Base-by-base conservation (phyloP, 768 basidiomycete genomes). In the Melanogaster broomeanus region DNA sequence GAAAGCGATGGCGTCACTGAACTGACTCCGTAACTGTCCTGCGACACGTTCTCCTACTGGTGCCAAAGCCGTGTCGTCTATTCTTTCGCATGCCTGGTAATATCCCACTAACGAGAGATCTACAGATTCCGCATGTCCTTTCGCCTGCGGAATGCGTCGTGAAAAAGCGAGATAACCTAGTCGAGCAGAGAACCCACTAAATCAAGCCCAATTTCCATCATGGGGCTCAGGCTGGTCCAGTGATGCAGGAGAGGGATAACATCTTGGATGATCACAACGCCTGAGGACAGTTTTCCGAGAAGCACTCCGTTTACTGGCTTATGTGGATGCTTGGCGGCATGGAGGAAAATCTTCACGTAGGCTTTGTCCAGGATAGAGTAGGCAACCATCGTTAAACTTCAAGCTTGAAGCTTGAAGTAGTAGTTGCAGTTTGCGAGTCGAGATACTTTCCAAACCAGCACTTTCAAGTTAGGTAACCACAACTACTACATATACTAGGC, bases 141-240 rank as follows among this genome's bases (percentile, higher is more conserved):
- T 72, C 34, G 83, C 85, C 88, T 90, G 64, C 38, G 27, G 30
- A 42, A 24, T 27, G 12, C 49, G 38, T 41, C 52, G 27, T 21
- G 8, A 51, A 31, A 50, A 33, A 38, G 38, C n/a, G 18, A 42
- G 45, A 42, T 16, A n/a, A 12, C 22, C 28, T 18, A 41, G 45
- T 30, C 15, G 7, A 45, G 35, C 15, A 44, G 34, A 28, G 16
- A 25, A 70, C 83, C 58, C 57, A 88, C 89, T 62, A 90, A 71
- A 60, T 89, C 87, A 37, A 91, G 77, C 22, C 88, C 90, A 53
- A 90, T 84, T 64, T 91, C 89, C 86, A 90, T 90, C 84, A 88
- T 88, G 4, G 88, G 87, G 54, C 85, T 87, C 47, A 93, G 75
- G 59, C 79, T 85, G 7, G 88, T 90, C 90, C 90, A 93, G 63